These are phyloP conservation scores for Alnus glutinosa DNA, from an alignment of 306 rosid genomes.

Conservation along the genomic window DNA sequence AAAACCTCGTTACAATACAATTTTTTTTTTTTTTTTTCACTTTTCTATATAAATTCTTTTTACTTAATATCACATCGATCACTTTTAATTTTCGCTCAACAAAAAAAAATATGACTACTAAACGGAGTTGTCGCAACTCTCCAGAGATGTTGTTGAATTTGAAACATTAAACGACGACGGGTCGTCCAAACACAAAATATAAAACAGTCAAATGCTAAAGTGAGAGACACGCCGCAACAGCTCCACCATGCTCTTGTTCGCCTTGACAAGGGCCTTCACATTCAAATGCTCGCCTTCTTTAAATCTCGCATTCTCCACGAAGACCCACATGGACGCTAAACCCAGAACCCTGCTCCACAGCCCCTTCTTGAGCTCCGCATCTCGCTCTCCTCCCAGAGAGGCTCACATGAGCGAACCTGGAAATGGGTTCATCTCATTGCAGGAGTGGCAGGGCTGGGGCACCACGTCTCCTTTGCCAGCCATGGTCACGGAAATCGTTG, in stretches of 20 bases:
- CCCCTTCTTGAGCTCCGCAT: slow-evolving; percentile 26
- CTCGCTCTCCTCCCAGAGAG: slow-evolving; percentile 34
- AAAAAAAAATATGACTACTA: too few species aligned
- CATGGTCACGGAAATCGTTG: slow-evolving; percentile 55
- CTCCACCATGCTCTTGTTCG: slow-evolving; percentile 22
- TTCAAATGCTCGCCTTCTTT: slow-evolving; percentile 28
- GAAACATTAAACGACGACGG: not conserved
- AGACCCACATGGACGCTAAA: slow-evolving; percentile 31
- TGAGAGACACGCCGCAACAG: not conserved
- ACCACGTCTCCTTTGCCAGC: slow-evolving; percentile 67
- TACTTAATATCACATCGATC: too few species aligned
- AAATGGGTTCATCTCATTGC: slow-evolving; percentile 48
- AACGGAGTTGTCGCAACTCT: too few species aligned
- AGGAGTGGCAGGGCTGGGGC: slow-evolving; percentile 96
- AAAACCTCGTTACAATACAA: too few species aligned
- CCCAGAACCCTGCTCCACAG: slow-evolving; percentile 15
- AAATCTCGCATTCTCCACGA: slow-evolving; percentile 11
- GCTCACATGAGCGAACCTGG: slow-evolving; percentile 16
- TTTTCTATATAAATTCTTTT: too few species aligned
- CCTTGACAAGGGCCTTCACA: slow-evolving; percentile 30
- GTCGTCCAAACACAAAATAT: not conserved
- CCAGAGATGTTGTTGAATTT: not conserved
- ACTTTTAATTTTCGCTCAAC: too few species aligned
- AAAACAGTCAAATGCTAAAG: not conserved
- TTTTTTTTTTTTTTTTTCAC: too few species aligned